Evolutionary conservation across 1,284 basidiomycete genomes (phyloP), one percentile per base, ranked within the genome.

Genomic region (Rhodotorula sp.): DNA sequence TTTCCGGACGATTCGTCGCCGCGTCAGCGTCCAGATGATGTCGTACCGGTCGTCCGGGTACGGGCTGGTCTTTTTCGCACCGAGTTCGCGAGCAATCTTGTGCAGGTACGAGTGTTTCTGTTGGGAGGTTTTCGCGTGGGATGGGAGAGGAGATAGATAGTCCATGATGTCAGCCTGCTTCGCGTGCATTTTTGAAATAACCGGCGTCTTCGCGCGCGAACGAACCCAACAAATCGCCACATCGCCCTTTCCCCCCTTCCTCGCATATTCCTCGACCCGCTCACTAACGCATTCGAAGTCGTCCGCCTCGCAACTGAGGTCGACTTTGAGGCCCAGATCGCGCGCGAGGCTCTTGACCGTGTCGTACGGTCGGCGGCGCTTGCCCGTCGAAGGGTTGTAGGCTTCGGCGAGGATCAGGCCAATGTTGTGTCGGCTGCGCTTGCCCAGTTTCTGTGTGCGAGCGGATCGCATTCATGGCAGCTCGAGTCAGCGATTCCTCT

Each of bases 331-430:
- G 14, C 78, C 78, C 17, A 81, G 74, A 51, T 75, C 70, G 14
- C 77, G 55, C 2, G 79, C 79, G 24, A 81, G 73, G 4, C 77
- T 76, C 64, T 76, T 73, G 56, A 81, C 80, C 18, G 80, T 80
- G 46, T 75, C 68, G 69, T 75, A 77, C 10, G 80, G 80, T 3
- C 80, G 69, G 46, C 69, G 73, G 12, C 80, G 75, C 44, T 66
- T 69, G n/a, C 76, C 77, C 51, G 71, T 73, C 5, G 75, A 64
- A 12, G 62, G 57, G 60, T 79, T 76, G 65, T 73, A 79, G 33
- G 62, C 60, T 63, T 79, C 74, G 20, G 78, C 75, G 45, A 81
- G 58, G 69, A 80, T 79, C 33, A 78, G 69, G 26, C 79, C 79
- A 54, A 80, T 73, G 67, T 77, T 71, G 72, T 77, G 78, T 37